These are phyloP conservation scores for Catunica adiposa DNA, from an alignment of 2,329 filamentous ascomycete species.

Conservation along the genomic window DNA sequence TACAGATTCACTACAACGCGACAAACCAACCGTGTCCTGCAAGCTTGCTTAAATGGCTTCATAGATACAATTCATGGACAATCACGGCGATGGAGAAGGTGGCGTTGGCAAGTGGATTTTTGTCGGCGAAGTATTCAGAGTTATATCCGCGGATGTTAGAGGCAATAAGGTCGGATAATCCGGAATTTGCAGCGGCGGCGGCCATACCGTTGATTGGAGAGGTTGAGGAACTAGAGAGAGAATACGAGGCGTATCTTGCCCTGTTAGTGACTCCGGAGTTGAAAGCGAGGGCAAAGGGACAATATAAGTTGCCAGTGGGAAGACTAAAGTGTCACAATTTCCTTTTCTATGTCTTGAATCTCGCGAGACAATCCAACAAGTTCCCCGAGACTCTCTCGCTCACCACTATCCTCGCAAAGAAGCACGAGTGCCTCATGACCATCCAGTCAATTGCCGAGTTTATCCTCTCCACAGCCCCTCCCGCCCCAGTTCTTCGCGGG, in stretches of 20 bases:
- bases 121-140: slow-evolving; percentile 4
- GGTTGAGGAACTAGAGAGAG: slow-evolving; percentile 1
- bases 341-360: slow-evolving; percentile 9
- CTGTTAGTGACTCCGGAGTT: not conserved
- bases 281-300: not conserved
- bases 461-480: slow-evolving; percentile 9
- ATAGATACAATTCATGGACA: slow-evolving; percentile 7
- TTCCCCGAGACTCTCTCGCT: not conserved
- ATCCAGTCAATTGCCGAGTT: slow-evolving; percentile 8
- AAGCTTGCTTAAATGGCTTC: slow-evolving; percentile 8
- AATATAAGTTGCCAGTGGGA: slow-evolving; percentile 11
- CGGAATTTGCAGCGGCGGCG: slow-evolving; percentile 6
- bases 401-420: not conserved
- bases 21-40: slow-evolving; percentile 6
- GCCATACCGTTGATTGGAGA: not conserved
- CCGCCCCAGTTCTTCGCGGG: not conserved
- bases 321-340: slow-evolving; percentile 12
- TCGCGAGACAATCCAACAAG: not conserved
- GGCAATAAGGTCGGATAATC: not conserved
- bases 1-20: slow-evolving; percentile 13
- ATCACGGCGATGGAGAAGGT: not conserved
- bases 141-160: slow-evolving; percentile 10
- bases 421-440: slow-evolving; percentile 1
- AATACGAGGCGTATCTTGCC: not conserved
- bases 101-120: slow-evolving; percentile 4